Evolutionary conservation across 2,329 filamentous ascomycete species (phyloP).

Genomic region (Pseudocercospora fuligena): DNA sequence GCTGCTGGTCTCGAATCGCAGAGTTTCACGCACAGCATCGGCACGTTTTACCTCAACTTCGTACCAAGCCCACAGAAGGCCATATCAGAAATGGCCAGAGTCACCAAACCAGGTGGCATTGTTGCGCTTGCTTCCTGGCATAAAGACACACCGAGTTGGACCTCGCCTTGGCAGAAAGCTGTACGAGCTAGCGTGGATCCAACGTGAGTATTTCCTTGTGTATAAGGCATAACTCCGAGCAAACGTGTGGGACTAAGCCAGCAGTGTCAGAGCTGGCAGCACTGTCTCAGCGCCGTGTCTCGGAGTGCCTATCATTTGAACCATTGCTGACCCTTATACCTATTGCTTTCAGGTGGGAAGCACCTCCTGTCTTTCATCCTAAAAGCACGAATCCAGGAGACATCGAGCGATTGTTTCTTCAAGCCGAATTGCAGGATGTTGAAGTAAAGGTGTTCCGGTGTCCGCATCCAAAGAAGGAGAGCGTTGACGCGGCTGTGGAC

Average conservation of each 20-base stretch:
- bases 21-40: conserved; percentile 12
- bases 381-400: conserved; percentile 6
- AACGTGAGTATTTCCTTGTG: too few relatives aligned
- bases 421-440: conserved; percentile 6
- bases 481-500: conserved; percentile 14
- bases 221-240: too few relatives aligned
- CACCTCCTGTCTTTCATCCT: conserved; percentile 17
- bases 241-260: too few relatives aligned
- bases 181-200: conserved; percentile 15
- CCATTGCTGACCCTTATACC: too few relatives aligned
- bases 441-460: conserved; percentile 13
- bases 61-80: conserved; percentile 32
- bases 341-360: too few relatives aligned
- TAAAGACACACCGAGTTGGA: conserved; percentile 11
- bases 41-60: conserved; percentile 20
- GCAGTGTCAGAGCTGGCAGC: too few relatives aligned
- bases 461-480: conserved; percentile 14
- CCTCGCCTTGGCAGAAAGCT: conserved; percentile 10
- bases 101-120: conserved; percentile 39
- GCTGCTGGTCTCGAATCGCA: conserved; percentile 14
- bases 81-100: conserved; percentile 40
- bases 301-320: too few relatives aligned
- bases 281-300: too few relatives aligned
- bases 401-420: conserved; percentile 1
- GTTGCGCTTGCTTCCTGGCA: conserved; percentile 33